These are phyloP conservation scores for Talaromyces sp. DNA, from an alignment of 2,329 filamentous ascomycete species.

Conservation along the genomic window DNA sequence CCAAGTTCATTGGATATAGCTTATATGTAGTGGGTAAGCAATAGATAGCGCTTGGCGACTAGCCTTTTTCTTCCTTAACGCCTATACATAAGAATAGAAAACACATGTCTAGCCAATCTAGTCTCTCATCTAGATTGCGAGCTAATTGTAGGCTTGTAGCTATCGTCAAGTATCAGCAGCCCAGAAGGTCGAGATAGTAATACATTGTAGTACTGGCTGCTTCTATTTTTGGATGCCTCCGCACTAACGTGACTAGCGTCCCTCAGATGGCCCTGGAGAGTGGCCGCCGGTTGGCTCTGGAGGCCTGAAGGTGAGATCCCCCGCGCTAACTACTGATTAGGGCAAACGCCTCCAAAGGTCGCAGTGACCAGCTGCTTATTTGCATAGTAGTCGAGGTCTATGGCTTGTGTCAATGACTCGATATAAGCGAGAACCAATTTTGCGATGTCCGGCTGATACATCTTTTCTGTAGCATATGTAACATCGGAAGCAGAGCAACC, in stretches of 20 bases:
- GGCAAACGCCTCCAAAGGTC: background rate
- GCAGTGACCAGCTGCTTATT: background rate
- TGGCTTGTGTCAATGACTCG: background rate
- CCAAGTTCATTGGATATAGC: background rate
- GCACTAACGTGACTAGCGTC: background rate
- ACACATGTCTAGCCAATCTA: background rate
- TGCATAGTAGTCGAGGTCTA: background rate
- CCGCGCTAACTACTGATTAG: slow-evolving; percentile 2
- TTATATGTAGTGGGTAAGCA: background rate
- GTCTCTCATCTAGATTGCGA: background rate
- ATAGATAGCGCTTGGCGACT: background rate
- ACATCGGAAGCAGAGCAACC: background rate
- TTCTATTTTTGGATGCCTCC: background rate
- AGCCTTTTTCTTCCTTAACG: background rate
- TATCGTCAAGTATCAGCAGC: background rate
- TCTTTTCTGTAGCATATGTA: background rate
- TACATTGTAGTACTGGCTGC: background rate
- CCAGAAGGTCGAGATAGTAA: background rate
- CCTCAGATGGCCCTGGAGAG: background rate
- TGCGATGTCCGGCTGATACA: background rate
- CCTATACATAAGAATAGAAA: background rate
- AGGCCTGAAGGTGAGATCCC: background rate
- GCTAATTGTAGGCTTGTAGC: background rate
- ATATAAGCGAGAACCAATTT: background rate
- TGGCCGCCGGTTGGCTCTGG: slow-evolving; percentile 3